Evolutionary conservation across 2,329 filamentous ascomycete species (phyloP).

Genomic region (Trichophyton rubrum): DNA sequence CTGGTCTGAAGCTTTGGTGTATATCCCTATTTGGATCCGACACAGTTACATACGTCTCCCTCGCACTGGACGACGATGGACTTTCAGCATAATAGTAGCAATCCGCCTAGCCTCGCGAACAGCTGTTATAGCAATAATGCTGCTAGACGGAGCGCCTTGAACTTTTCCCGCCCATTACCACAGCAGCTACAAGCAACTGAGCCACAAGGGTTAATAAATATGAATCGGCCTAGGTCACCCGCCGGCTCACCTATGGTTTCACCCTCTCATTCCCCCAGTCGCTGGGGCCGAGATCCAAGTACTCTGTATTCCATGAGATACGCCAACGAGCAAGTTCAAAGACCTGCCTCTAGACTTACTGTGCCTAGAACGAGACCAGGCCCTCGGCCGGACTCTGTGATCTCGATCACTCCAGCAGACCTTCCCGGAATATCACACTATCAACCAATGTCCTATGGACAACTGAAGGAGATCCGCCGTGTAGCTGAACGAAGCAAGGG

Average conservation of each 20-base stretch:
- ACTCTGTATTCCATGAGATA: not conserved
- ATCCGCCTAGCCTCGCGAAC: not conserved
- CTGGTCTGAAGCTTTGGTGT: not conserved
- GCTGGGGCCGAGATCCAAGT: not conserved
- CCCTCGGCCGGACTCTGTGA: not conserved
- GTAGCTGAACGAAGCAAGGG: conserved; percentile 1
- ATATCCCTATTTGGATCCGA: not conserved
- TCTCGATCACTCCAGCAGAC: conserved; percentile 10
- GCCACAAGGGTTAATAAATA: not conserved
- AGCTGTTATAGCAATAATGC: not conserved
- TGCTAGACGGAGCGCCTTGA: not conserved
- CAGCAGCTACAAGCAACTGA: not conserved
- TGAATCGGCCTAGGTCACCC: not conserved
- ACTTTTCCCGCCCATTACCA: not conserved
- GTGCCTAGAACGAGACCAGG: not conserved
- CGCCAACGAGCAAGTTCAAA: not conserved
- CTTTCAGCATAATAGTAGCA: not conserved
- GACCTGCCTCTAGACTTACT: not conserved
- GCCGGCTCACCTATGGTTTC: not conserved
- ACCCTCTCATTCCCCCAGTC: not conserved
- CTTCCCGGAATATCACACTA: conserved; percentile 6
- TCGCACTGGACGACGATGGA: not conserved
- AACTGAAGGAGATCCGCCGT: conserved; percentile 9
- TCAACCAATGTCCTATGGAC: conserved; percentile 8
- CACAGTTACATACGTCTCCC: not conserved